A percentile compares a stretch with the other conserved stretches of the same genome.
phyloP scores from a whole-genome alignment of 1,284 basidiomycete species.

The Fomitopsis pinicola region DNA sequence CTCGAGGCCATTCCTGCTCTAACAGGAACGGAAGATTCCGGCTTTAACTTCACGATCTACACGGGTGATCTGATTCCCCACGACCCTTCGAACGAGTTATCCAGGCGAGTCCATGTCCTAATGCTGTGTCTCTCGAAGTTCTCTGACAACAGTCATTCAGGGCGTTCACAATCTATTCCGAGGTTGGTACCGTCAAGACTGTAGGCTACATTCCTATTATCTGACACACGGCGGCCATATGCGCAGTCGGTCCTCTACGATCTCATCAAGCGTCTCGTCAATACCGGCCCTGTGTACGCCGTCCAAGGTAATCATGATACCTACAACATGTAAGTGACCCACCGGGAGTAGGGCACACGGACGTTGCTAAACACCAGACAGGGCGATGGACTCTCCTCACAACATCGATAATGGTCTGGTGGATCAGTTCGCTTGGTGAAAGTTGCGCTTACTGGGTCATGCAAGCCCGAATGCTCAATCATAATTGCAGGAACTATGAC shows the following conservation, averaged over 20 bases:
- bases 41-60: conserved; percentile 66
- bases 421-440: conserved; percentile 62
- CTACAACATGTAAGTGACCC: conserved; percentile 47
- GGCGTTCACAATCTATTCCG: conserved; percentile 42
- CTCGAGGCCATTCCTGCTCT: conserved; percentile 67
- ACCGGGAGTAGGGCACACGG: too few species aligned
- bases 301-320: conserved; percentile 74
- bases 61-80: conserved; percentile 79
- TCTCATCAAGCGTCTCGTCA: conserved; percentile 57
- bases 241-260: conserved; percentile 58
- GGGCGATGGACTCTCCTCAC: conserved; percentile 63
- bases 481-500: conserved; percentile 60
- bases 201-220: conserved; percentile 2
- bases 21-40: conserved; percentile 52
- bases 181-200: too few species aligned
- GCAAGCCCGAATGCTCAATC: background rate
- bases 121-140: background rate
- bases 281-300: conserved; percentile 65
- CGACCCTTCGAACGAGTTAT: conserved; percentile 61
- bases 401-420: conserved; percentile 49
- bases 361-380: conserved; percentile 12
- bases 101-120: conserved; percentile 36
- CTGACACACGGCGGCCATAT: background rate
- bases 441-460: background rate
- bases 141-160: conserved; percentile 7